Evolutionary conservation across 2,329 filamentous ascomycete species (phyloP).

Genomic region (Penicillium sp.): DNA sequence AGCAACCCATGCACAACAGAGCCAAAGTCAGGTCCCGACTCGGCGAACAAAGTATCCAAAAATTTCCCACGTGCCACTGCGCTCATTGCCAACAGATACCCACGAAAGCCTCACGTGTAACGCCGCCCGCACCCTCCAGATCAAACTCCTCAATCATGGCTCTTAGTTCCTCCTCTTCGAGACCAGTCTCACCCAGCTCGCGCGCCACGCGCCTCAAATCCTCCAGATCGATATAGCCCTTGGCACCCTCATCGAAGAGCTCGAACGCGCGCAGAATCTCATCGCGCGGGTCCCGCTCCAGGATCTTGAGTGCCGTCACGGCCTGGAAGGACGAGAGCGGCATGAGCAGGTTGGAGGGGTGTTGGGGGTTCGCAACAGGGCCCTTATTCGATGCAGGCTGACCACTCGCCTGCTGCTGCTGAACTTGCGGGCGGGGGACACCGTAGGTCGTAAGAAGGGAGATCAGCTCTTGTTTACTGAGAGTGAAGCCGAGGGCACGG

Average conservation of each 20-base stretch:
- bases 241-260: slow-evolving; percentile 89
- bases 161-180: slow-evolving; percentile 87
- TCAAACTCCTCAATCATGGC: slow-evolving; percentile 99
- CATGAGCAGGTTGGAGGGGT: slow-evolving; percentile 68
- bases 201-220: slow-evolving; percentile 85
- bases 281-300: slow-evolving; percentile 80
- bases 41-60: not conserved
- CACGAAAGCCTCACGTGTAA: slow-evolving; percentile 65
- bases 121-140: slow-evolving; percentile 83
- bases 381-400: slow-evolving; percentile 23
- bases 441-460: slow-evolving; percentile 79
- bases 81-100: slow-evolving; percentile 62
- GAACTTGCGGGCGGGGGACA: slow-evolving; percentile 63
- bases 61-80: too few relatives aligned
- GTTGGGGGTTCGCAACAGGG: slow-evolving; percentile 53
- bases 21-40: slow-evolving; percentile 3
- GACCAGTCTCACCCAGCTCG: slow-evolving; percentile 81
- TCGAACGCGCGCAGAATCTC: slow-evolving; percentile 90
- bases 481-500: slow-evolving; percentile 90
- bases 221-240: slow-evolving; percentile 85
- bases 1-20: slow-evolving; percentile 9
- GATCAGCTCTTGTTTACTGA: slow-evolving; percentile 83
- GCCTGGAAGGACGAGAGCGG: slow-evolving; percentile 71
- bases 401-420: slow-evolving; percentile 28
- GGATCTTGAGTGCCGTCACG: slow-evolving; percentile 77